A percentile compares a stretch with the other conserved stretches of the same genome.
These are phyloP conservation scores for Haberlea rhodopensis DNA, from an alignment of 257 asterid species.

Conservation along the genomic window DNA sequence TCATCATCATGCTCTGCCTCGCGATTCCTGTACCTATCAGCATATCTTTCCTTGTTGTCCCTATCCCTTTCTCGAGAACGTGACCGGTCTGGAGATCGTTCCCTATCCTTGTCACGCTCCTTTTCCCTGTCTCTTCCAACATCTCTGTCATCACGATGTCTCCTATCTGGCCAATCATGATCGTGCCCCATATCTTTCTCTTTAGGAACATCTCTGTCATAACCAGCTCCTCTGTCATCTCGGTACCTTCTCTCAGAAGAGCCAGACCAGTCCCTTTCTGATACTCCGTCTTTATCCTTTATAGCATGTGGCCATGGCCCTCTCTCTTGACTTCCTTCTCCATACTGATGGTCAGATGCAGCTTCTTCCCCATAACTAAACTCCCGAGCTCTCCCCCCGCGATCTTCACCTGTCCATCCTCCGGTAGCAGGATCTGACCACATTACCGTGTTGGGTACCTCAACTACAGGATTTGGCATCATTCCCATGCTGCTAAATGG, in stretches of 20 bases:
- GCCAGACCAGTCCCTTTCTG: conserved; percentile 56
- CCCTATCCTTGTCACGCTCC: conserved; percentile 41
- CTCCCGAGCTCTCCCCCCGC: conserved; percentile 49
- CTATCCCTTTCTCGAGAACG: too few relatives aligned
- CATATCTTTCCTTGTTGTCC: too few relatives aligned
- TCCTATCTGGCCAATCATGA: conserved; percentile 43
- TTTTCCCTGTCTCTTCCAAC: conserved; percentile 43
- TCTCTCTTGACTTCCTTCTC: conserved; percentile 49
- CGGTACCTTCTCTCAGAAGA: too few relatives aligned
- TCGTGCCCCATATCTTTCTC: too few relatives aligned
- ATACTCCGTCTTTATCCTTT: conserved; percentile 44
- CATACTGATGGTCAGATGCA: conserved; percentile 51
- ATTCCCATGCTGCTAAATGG: conserved; percentile 48
- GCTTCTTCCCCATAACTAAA: conserved; percentile 57
- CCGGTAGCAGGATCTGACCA: conserved; percentile 47
- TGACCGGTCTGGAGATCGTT: conserved; percentile 21
- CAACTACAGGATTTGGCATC: conserved; percentile 49
- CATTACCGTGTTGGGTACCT: conserved; percentile 52
- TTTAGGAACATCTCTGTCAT: too few relatives aligned
- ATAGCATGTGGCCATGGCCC: conserved; percentile 44
- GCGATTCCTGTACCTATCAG: conserved; percentile 24
- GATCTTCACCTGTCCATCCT: conserved; percentile 58
- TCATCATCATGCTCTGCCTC: conserved; percentile 25
- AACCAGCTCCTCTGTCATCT: too few relatives aligned
- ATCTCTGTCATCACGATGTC: conserved; percentile 49